Evolutionary conservation across 2,329 filamentous ascomycete genomes (phyloP).

Genomic region (Teratosphaeria pseudoeucalypti): DNA sequence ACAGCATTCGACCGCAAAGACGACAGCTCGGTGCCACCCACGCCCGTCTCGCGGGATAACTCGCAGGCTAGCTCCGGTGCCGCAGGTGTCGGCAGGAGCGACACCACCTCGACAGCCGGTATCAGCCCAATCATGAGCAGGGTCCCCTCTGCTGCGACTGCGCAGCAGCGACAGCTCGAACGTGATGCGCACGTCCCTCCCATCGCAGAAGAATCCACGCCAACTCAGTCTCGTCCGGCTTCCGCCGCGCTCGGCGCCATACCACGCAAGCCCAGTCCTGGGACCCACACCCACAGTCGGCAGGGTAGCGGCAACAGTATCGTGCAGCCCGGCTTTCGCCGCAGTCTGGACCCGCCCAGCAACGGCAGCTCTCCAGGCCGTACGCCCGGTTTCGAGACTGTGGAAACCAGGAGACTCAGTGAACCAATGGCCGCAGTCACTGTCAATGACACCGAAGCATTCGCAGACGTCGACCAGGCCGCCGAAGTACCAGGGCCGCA

Average conservation of each 20-base stretch:
- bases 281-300: conserved; percentile 29
- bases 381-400: conserved; percentile 40
- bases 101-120: conserved; percentile 51
- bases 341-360: conserved; percentile 49
- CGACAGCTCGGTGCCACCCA: conserved; percentile 43
- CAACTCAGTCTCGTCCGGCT: conserved; percentile 23
- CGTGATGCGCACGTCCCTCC: conserved; percentile 40
- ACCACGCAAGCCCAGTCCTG: conserved; percentile 27
- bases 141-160: conserved; percentile 36
- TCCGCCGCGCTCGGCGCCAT: conserved; percentile 21
- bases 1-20: conserved; percentile 54
- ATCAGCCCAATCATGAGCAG: conserved; percentile 57
- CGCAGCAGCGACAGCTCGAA: conserved; percentile 24
- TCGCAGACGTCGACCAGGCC: conserved; percentile 15
- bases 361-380: conserved; percentile 52
- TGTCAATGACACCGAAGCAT: conserved; percentile 3
- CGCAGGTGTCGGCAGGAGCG: conserved; percentile 34
- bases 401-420: conserved; percentile 19
- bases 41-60: conserved; percentile 39
- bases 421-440: conserved; percentile 17
- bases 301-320: conserved; percentile 28
- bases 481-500: conserved; percentile 14
- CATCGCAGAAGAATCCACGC: conserved; percentile 44
- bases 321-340: conserved; percentile 45
- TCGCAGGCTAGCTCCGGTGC: conserved; percentile 14